Percentiles rank a stretch among this genome's conserved stretches.
Evolutionary conservation across 371 early-diverging fungal species (phyloP).

Genomic region (Mortierella sp.): DNA sequence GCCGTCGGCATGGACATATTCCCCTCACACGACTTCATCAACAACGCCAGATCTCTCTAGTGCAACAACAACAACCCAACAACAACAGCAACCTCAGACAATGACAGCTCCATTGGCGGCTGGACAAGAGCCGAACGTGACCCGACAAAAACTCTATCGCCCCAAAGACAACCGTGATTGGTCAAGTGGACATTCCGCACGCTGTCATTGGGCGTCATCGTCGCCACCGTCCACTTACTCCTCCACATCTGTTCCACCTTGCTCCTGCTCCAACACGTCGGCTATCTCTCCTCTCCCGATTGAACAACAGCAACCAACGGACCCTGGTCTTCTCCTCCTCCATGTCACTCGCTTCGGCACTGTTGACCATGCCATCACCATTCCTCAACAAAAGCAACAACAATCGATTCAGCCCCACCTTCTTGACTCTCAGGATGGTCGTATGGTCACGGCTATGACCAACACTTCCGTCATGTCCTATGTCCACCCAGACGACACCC

Average conservation of each 20-base stretch:
- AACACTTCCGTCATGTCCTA: slow-evolving; percentile 43
- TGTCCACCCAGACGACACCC: slow-evolving; percentile 45
- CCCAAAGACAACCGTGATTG: slow-evolving; percentile 15
- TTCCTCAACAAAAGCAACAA: slow-evolving; percentile 17
- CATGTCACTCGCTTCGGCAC: slow-evolving; percentile 53
- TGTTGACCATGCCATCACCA: slow-evolving; percentile 41
- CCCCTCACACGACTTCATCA: slow-evolving; percentile 15
- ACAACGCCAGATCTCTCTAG: neutral
- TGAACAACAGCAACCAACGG: neutral
- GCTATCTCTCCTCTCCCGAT: neutral
- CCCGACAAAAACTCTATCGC: slow-evolving; percentile 25
- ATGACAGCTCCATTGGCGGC: neutral
- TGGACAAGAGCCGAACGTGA: slow-evolving; percentile 10
- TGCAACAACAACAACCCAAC: slow-evolving; percentile 2
- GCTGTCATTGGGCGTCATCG: neutral
- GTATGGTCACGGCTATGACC: slow-evolving; percentile 12
- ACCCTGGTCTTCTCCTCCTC: slow-evolving; percentile 27
- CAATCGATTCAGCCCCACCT: neutral
- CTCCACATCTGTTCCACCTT: slow-evolving; percentile 1
- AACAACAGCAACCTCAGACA: neutral
- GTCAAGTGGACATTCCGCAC: neutral
- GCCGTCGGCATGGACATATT: neutral
- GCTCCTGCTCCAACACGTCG: neutral
- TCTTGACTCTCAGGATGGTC: neutral
- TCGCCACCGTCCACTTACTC: neutral